Conservation (phyloP, 2,329 filamentous ascomycete genomes). For the Ophiosphaerella narmari region DNA sequence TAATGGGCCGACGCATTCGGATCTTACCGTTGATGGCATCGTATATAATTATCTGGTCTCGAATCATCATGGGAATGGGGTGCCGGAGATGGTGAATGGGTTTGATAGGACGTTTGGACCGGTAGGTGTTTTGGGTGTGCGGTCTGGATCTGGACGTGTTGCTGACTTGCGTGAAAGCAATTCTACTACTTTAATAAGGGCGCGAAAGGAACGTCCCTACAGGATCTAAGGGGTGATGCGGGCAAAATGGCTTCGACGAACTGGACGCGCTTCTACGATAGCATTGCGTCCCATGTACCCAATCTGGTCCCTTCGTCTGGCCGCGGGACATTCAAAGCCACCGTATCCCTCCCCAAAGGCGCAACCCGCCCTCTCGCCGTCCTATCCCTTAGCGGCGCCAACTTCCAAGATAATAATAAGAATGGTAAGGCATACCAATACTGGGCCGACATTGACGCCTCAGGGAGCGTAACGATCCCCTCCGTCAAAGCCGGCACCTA, state of each 20-base stretch:
- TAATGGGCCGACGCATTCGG: constrained; percentile 65
- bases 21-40: constrained; percentile 67
- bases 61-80: constrained; percentile 67
- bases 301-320: constrained; percentile 61
- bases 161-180: constrained; percentile 49
- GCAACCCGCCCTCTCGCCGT: constrained; percentile 60
- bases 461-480: constrained; percentile 58
- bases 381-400: constrained; percentile 56
- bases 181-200: constrained; percentile 68
- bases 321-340: constrained; percentile 58
- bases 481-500: constrained; percentile 63
- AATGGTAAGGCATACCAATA: constrained; percentile 65
- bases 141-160: background rate
- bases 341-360: constrained; percentile 57
- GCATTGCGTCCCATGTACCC: constrained; percentile 63
- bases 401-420: constrained; percentile 64
- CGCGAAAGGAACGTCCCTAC: constrained; percentile 36
- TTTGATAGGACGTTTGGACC: constrained; percentile 70
- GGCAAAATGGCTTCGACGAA: constrained; percentile 54
- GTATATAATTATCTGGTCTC: constrained; percentile 63
- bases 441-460: constrained; percentile 56
- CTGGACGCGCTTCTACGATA: constrained; percentile 68
- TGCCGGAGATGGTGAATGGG: constrained; percentile 66
- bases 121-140: constrained; percentile 5
- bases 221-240: constrained; percentile 59